These are phyloP conservation scores for Claviceps citrina DNA, from an alignment of 2,329 filamentous ascomycete genomes.

Conservation along the genomic window DNA sequence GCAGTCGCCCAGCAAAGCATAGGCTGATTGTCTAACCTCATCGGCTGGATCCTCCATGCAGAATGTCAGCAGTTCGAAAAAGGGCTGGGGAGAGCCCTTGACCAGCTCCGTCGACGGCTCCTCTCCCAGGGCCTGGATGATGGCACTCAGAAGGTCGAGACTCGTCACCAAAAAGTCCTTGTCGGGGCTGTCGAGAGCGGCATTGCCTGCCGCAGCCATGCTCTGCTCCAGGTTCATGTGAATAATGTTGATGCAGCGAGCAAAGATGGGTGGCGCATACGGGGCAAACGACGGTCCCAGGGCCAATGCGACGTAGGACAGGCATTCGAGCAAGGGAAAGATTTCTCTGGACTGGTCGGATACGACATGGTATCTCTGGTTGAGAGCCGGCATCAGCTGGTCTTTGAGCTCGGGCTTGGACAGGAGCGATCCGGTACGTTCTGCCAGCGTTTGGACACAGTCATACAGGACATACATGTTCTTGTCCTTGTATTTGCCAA, in stretches of 20 bases:
- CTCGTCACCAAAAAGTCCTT: slow-evolving; percentile 96
- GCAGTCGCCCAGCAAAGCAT: slow-evolving; percentile 86
- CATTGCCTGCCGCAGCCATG: slow-evolving; percentile 52
- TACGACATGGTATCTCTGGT: slow-evolving; percentile 74
- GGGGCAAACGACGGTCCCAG: slow-evolving; percentile 69
- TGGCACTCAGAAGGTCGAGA: slow-evolving; percentile 79
- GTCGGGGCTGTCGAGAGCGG: slow-evolving; percentile 61
- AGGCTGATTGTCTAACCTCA: slow-evolving; percentile 90
- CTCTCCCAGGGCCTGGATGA: slow-evolving; percentile 74
- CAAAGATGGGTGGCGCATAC: slow-evolving; percentile 76
- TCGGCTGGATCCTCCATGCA: slow-evolving; percentile 87
- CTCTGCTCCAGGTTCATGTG: slow-evolving; percentile 79
- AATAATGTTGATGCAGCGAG: slow-evolving; percentile 78
- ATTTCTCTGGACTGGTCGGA: slow-evolving; percentile 81
- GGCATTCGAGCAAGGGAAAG: slow-evolving; percentile 87
- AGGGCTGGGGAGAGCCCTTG: slow-evolving; percentile 56
- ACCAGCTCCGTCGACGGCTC: slow-evolving; percentile 64
- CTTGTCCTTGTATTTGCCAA: slow-evolving; percentile 89
- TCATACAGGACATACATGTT: slow-evolving; percentile 99
- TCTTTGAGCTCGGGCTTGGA: slow-evolving; percentile 68
- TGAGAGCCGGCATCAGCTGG: slow-evolving; percentile 82
- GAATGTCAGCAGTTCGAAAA: slow-evolving; percentile 80
- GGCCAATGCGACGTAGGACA: slow-evolving; percentile 84
- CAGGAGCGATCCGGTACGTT: slow-evolving; percentile 70
- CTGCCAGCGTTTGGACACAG: slow-evolving; percentile 90